Conservation (phyloP, 1,139 yeast genomes). For the Kodamaea arcana region DNA sequence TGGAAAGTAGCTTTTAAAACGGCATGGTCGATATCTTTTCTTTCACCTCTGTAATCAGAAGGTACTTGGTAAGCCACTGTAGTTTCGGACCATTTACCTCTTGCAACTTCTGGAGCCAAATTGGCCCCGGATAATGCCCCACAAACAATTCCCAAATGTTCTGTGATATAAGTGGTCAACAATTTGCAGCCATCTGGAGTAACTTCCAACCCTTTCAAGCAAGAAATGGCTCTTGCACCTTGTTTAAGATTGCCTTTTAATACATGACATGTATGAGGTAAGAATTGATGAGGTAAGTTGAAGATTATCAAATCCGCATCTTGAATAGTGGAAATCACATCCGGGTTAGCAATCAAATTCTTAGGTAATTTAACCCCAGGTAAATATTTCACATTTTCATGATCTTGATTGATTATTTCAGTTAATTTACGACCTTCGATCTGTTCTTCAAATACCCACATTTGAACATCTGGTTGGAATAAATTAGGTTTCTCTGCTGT, state of each 20-base stretch:
- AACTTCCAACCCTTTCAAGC: conserved; percentile 48
- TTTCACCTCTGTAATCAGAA: conserved; percentile 36
- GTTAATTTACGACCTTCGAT: conserved; percentile 42
- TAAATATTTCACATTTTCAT: conserved; percentile 44
- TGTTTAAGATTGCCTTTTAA: conserved; percentile 40
- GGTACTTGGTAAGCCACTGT: conserved; percentile 45
- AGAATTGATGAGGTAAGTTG: conserved; percentile 48
- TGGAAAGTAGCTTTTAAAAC: conserved; percentile 45
- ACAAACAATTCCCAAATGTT: conserved; percentile 40
- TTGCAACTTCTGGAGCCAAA: conserved; percentile 47
- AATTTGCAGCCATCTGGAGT: conserved; percentile 42
- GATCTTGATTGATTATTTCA: conserved; percentile 40
- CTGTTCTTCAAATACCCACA: conserved; percentile 49
- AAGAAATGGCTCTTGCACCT: conserved; percentile 41
- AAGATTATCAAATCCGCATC: conserved; percentile 45
- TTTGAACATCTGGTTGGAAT: conserved; percentile 36
- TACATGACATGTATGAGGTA: conserved; percentile 34
- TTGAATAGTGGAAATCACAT: conserved; percentile 33
- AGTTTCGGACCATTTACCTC: conserved; percentile 48
- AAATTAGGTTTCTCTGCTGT: conserved; percentile 36
- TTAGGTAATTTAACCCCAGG: conserved; percentile 42
- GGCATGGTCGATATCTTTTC: conserved; percentile 39
- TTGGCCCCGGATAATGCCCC: conserved; percentile 50
- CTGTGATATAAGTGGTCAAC: conserved; percentile 41
- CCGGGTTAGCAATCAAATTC: conserved; percentile 42